A percentile compares a stretch with the other conserved stretches of the same genome.
Evolutionary conservation across 2,329 filamentous ascomycete genomes (phyloP).

Genomic region (Alternaria longipes): DNA sequence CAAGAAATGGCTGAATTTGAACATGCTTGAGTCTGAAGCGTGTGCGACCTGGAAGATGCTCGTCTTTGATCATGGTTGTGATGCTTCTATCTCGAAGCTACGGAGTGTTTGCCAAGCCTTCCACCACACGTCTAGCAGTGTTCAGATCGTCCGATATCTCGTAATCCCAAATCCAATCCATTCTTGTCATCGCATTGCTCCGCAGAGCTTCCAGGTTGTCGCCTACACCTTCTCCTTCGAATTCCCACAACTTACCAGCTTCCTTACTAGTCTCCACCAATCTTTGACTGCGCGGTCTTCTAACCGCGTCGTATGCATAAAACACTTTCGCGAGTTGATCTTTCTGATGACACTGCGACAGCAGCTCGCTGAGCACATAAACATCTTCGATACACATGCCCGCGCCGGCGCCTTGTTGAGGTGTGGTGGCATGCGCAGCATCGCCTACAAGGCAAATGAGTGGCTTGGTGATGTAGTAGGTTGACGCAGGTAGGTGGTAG

Average conservation of each 20-base stretch:
- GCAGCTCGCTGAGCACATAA: constrained; percentile 54
- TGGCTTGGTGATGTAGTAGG: constrained; percentile 48
- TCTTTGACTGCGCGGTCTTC: constrained; percentile 52
- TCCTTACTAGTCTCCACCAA: constrained; percentile 53
- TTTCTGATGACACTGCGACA: constrained; percentile 35
- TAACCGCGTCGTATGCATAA: constrained; percentile 49
- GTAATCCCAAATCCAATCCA: constrained; percentile 55
- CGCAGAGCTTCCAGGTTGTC: constrained; percentile 50
- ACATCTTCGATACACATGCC: constrained; percentile 64
- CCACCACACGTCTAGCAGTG: too few species aligned
- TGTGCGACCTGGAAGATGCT: too few species aligned
- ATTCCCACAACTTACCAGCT: constrained; percentile 53
- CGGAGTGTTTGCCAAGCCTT: too few species aligned
- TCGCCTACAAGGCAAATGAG: constrained; percentile 62
- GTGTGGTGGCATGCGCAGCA: constrained; percentile 15
- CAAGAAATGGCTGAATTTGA: too few species aligned
- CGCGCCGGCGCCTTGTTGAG: background rate
- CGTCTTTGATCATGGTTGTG: too few species aligned
- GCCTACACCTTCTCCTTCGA: constrained; percentile 40
- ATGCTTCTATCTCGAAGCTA: too few species aligned
- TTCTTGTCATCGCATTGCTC: constrained; percentile 40
- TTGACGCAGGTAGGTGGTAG: constrained; percentile 56
- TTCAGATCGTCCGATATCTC: constrained; percentile 48
- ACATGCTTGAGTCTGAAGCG: too few species aligned
- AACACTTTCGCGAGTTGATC: constrained; percentile 46